phyloP scores from a whole-genome alignment of 2,329 filamentous ascomycete species.

The Botrytis cinerea region DNA sequence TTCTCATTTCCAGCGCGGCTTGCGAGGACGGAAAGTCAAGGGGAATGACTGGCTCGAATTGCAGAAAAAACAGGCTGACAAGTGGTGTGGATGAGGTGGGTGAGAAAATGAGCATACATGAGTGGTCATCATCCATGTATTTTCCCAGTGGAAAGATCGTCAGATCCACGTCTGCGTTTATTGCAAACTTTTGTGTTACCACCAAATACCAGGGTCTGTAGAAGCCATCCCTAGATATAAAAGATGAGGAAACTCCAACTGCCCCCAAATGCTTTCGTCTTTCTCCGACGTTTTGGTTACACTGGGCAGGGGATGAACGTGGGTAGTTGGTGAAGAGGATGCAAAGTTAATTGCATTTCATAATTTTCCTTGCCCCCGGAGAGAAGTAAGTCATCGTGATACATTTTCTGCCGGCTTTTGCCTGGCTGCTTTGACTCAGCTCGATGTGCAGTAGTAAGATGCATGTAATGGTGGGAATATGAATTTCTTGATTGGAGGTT shows the following conservation, averaged over 20 bases:
- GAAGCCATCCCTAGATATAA: constrained; percentile 8
- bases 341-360: constrained; percentile 20
- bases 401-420: constrained; percentile 21
- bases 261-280: constrained; percentile 5
- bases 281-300: constrained; percentile 9
- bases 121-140: constrained; percentile 15
- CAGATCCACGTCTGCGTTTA: constrained; percentile 23
- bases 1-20: constrained; percentile 26
- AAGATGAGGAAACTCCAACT: background rate
- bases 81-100: constrained; percentile 14
- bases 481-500: constrained; percentile 21
- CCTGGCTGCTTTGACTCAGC: constrained; percentile 20
- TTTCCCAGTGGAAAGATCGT: constrained; percentile 20
- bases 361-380: constrained; percentile 13
- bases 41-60: constrained; percentile 4
- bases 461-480: constrained; percentile 22
- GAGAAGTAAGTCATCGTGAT: constrained; percentile 14
- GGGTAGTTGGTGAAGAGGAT: constrained; percentile 13
- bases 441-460: constrained; percentile 22
- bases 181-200: constrained; percentile 19
- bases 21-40: constrained; percentile 19
- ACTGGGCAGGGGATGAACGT: constrained; percentile 23
- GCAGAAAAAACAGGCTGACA: constrained; percentile 14
- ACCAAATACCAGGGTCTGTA: background rate
- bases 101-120: constrained; percentile 17